Percentiles rank a stretch among this genome's conserved stretches.
These are phyloP conservation scores for Pseudogymnoascus pannorum DNA, from an alignment of 2,329 filamentous ascomycete genomes.

Conservation along the genomic window DNA sequence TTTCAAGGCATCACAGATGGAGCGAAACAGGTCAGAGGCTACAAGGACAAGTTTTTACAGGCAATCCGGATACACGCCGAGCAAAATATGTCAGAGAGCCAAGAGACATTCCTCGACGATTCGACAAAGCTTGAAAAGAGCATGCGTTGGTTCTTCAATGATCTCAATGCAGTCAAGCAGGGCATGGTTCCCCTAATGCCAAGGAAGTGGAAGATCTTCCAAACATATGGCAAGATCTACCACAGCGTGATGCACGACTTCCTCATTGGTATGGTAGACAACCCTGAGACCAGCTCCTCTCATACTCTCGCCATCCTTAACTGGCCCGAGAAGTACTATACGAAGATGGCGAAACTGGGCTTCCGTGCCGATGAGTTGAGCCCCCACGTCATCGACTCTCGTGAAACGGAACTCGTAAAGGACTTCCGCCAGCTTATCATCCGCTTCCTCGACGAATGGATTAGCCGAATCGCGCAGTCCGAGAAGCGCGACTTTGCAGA, in stretches of 20 bases:
- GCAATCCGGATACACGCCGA: constrained; percentile 57
- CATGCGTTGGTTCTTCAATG: constrained; percentile 96
- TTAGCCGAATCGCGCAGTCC: constrained; percentile 79
- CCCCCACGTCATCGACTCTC: constrained; percentile 83
- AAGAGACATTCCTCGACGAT: constrained; percentile 71
- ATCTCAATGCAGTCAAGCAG: constrained; percentile 87
- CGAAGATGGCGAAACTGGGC: constrained; percentile 88
- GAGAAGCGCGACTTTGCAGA: constrained; percentile 77
- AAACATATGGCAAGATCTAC: constrained; percentile 84
- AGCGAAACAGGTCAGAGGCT: constrained; percentile 84
- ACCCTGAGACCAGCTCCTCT: constrained; percentile 73
- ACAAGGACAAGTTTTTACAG: constrained; percentile 90
- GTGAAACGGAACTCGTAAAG: constrained; percentile 81
- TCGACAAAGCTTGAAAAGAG: constrained; percentile 77
- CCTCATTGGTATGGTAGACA: constrained; percentile 73
- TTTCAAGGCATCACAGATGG: constrained; percentile 95
- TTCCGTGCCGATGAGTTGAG: constrained; percentile 67
- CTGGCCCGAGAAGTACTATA: constrained; percentile 93
- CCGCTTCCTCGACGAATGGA: constrained; percentile 93
- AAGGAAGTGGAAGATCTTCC: constrained; percentile 92
- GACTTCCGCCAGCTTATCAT: constrained; percentile 95
- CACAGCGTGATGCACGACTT: constrained; percentile 95
- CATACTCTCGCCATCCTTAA: constrained; percentile 89
- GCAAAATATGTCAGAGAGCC: constrained; percentile 52
- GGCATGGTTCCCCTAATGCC: constrained; percentile 91